Evolutionary conservation across 192 early-diverging fungal species (phyloP).

Genomic region (Linnemannia exigua): DNA sequence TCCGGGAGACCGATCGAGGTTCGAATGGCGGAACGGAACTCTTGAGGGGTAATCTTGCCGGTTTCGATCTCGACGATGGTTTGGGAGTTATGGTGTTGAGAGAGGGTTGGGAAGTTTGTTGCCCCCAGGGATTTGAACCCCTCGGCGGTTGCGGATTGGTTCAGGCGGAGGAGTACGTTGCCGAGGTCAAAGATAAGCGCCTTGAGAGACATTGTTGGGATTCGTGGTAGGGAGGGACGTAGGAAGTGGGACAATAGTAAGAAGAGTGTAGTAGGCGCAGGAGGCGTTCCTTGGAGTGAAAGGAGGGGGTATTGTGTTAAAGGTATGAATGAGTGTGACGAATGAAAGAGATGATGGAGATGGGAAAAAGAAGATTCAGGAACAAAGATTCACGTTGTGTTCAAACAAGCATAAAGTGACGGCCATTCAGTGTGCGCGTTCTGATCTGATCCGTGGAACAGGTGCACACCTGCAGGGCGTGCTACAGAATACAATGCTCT

Average conservation of each 20-base stretch:
- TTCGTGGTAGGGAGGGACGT: background rate
- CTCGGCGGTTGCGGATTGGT: conserved; percentile 37
- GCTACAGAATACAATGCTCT: too few species aligned
- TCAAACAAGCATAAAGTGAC: background rate
- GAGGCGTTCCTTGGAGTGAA: too few species aligned
- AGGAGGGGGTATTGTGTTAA: background rate
- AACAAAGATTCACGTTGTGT: background rate
- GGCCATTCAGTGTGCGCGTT: background rate
- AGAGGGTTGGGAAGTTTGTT: conserved; percentile 29
- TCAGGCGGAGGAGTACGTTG: conserved; percentile 43
- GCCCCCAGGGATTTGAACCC: conserved; percentile 36
- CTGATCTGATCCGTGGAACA: background rate
- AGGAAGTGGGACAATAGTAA: too few species aligned
- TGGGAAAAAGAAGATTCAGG: background rate
- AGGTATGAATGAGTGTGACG: background rate
- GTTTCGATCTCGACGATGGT: conserved; percentile 37
- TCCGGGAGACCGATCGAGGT: conserved; percentile 36
- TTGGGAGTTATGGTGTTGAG: conserved; percentile 8
- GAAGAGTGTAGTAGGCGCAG: too few species aligned
- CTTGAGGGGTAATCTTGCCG: conserved; percentile 41
- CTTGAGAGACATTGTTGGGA: conserved; percentile 36
- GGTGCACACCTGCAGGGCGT: background rate
- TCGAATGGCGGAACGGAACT: conserved; percentile 30
- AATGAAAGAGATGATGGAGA: background rate
- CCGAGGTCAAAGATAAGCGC: conserved; percentile 53